Percentiles rank a stretch among this genome's conserved stretches.
Conservation (phyloP, 2,329 filamentous ascomycete species). For the Colletotrichum theobromicola region DNA sequence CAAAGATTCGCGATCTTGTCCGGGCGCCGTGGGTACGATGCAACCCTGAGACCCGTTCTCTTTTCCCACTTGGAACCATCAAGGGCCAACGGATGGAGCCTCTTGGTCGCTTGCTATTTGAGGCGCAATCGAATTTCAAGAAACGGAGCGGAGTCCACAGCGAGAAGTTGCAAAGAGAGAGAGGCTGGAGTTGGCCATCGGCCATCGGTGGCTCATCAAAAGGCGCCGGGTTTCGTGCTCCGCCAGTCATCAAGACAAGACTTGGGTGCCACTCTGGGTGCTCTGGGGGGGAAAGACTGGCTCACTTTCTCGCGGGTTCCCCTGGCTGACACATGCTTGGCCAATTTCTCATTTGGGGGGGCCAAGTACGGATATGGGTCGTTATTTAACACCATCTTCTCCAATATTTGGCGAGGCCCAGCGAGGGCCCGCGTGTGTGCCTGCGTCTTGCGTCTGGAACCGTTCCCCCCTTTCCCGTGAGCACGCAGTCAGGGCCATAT, state of each 20-base stretch:
- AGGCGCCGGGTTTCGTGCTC: conserved; percentile 6
- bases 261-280: conserved; percentile 3
- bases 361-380: conserved; percentile 21
- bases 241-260: conserved; percentile 19
- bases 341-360: conserved; percentile 18
- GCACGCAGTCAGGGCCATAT: neutral
- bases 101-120: conserved; percentile 18
- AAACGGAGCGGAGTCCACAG: neutral
- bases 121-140: conserved; percentile 7
- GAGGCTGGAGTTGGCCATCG: neutral
- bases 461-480: neutral
- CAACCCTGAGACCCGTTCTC: conserved; percentile 13
- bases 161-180: neutral
- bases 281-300: neutral
- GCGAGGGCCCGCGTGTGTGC: conserved; percentile 3
- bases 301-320: neutral
- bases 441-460: conserved; percentile 9
- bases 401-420: conserved; percentile 11
- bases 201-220: conserved; percentile 18
- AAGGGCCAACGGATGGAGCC: conserved; percentile 1
- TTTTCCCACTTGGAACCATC: neutral
- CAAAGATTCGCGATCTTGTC: conserved; percentile 22
- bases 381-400: conserved; percentile 9
- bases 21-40: conserved; percentile 17
- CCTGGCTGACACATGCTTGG: conserved; percentile 15